A percentile compares a stretch with the other conserved stretches of the same genome.
Conservation (phyloP, 2,329 filamentous ascomycete genomes). For the Xylaria sp. region DNA sequence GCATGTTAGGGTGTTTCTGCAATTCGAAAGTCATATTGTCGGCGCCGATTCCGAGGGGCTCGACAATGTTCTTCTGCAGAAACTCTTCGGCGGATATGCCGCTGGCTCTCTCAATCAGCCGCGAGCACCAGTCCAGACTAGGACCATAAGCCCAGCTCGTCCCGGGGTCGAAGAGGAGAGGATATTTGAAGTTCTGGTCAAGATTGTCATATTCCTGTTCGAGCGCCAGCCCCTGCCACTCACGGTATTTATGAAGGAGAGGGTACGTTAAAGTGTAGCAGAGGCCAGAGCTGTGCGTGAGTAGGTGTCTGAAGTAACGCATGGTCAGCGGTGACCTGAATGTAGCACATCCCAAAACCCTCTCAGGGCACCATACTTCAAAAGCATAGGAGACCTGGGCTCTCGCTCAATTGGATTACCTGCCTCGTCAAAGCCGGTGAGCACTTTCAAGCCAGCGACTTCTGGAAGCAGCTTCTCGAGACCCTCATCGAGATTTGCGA, state of each 20-base stretch:
- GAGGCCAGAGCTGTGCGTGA: conserved; percentile 35
- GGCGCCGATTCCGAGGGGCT: conserved; percentile 31
- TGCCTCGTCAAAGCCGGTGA: conserved; percentile 35
- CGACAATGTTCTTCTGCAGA: conserved; percentile 31
- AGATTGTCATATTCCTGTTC: conserved; percentile 30
- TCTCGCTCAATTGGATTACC: conserved; percentile 38
- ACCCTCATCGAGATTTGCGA: conserved; percentile 25
- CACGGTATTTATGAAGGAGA: conserved; percentile 32
- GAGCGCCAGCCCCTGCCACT: conserved; percentile 28
- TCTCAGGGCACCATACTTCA: conserved; percentile 27
- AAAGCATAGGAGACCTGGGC: conserved; percentile 35
- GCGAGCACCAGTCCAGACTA: conserved; percentile 34
- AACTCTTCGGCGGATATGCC: conserved; percentile 30
- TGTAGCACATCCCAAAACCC: neutral
- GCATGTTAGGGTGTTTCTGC: conserved; percentile 35
- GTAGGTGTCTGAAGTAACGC: conserved; percentile 24
- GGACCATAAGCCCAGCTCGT: conserved; percentile 34
- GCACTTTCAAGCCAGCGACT: conserved; percentile 33
- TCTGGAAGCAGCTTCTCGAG: conserved; percentile 36
- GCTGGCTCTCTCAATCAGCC: conserved; percentile 32
- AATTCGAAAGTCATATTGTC: conserved; percentile 44
- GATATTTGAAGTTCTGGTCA: conserved; percentile 36
- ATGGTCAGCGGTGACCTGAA: conserved; percentile 5
- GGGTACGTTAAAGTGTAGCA: conserved; percentile 30
- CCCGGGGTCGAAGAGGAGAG: conserved; percentile 37